These are phyloP conservation scores for Halophytophthora batemanensis DNA, from an alignment of 352 stramenopile genomes.

Conservation along the genomic window DNA sequence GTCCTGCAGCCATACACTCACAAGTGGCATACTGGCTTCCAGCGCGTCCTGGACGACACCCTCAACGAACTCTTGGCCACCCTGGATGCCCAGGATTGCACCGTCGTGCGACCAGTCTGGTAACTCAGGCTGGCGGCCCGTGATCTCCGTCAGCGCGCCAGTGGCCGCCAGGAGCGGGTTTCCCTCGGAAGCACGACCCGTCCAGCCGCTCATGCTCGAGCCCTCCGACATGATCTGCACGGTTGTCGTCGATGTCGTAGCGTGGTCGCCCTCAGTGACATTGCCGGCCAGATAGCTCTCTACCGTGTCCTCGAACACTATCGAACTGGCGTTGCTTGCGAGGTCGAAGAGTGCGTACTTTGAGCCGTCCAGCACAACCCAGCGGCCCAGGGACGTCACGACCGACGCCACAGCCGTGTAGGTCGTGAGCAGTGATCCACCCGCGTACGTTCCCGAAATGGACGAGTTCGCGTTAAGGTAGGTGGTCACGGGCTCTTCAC, in stretches of 20 bases:
- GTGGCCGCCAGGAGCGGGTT: conserved; percentile 23
- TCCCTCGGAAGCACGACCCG: conserved; percentile 12
- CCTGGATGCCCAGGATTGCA: conserved; percentile 25
- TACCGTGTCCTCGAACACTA: conserved; percentile 25
- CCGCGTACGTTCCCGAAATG: conserved; percentile 18
- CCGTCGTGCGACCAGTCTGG: conserved; percentile 23
- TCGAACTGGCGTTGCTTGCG: conserved; percentile 18
- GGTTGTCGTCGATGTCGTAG: conserved; percentile 11
- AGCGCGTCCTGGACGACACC: conserved; percentile 18
- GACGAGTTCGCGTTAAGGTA: conserved; percentile 25
- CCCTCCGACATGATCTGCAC: conserved; percentile 23
- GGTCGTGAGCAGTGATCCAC: conserved; percentile 19
- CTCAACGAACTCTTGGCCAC: conserved; percentile 25
- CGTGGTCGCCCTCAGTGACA: conserved; percentile 17
- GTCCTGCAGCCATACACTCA: conserved; percentile 22
- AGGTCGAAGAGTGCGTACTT: conserved; percentile 26
- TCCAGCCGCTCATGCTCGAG: conserved; percentile 15
- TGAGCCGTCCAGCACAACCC: conserved; percentile 18
- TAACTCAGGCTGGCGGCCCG: conserved; percentile 14
- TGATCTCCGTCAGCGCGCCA: conserved; percentile 16
- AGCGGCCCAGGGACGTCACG: conserved; percentile 16
- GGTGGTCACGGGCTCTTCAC: conserved; percentile 21
- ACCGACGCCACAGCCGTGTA: conserved; percentile 22
- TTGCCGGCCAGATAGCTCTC: conserved; percentile 20
- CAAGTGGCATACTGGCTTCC: conserved; percentile 15